phyloP scores from a whole-genome alignment of 2,329 filamentous ascomycete species.

The Aspergillus japonicus region DNA sequence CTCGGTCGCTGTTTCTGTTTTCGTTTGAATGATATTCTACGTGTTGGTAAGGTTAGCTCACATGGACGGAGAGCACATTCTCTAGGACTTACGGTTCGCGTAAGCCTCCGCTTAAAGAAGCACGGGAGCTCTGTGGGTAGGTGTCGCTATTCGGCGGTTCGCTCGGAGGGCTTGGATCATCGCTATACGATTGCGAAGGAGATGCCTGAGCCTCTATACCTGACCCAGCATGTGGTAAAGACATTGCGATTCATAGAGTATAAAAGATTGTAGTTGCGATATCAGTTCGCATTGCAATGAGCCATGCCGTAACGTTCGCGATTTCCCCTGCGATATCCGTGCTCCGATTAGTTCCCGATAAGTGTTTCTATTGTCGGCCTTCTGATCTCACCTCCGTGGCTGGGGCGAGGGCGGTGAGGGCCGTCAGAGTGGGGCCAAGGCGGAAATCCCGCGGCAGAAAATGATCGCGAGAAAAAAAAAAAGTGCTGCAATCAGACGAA shows the following conservation, averaged over 20 bases:
- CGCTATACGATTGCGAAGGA: slow-evolving; percentile 13
- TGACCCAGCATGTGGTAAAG: slow-evolving; percentile 24
- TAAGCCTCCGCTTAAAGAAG: slow-evolving; percentile 31
- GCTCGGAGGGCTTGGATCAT: slow-evolving; percentile 15
- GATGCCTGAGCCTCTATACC: slow-evolving; percentile 18
- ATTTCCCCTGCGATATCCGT: not conserved
- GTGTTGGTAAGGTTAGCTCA: slow-evolving; percentile 1
- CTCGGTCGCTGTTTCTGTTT: slow-evolving; percentile 42
- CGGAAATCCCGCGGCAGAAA: slow-evolving; percentile 25
- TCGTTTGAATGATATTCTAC: slow-evolving; percentile 45
- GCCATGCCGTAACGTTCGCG: slow-evolving; percentile 14
- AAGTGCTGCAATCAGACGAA: slow-evolving; percentile 21
- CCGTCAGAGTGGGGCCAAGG: slow-evolving; percentile 27
- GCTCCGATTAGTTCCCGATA: slow-evolving; percentile 9
- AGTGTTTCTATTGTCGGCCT: slow-evolving; percentile 17
- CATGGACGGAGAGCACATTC: not conserved
- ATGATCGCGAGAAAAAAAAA: slow-evolving; percentile 33
- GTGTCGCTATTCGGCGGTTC: slow-evolving; percentile 24
- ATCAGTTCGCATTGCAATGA: slow-evolving; percentile 14
- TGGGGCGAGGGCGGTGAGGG: slow-evolving; percentile 28
- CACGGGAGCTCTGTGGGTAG: slow-evolving; percentile 15
- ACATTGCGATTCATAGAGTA: slow-evolving; percentile 28
- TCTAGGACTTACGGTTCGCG: slow-evolving; percentile 35
- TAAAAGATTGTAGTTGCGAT: not conserved
- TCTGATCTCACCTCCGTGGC: slow-evolving; percentile 30